Base-by-base conservation (phyloP, 805 yeast genomes). In the Zygosaccharomyces siamensis region DNA sequence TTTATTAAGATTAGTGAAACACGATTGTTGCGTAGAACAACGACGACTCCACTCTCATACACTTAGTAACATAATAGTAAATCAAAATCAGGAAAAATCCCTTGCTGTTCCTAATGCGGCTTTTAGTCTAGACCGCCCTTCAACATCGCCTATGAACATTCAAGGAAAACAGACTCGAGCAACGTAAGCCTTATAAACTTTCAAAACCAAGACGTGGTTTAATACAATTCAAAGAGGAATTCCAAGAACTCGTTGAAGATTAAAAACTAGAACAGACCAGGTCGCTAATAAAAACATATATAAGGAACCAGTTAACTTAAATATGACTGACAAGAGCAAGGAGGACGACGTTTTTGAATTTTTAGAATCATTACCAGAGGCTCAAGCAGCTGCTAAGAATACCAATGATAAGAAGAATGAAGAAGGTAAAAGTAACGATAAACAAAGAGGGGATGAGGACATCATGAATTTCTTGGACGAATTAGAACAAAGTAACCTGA, bases 301-400 rank as follows among this genome's bases (percentile, higher is more conserved):
- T n/a, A 47, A 23, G 18, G 23, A 10, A 35, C 7, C 21, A 26
- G 28, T 26, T 14, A 32, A 23, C 21, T 30, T 26, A 24, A 43
- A 8, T 8, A 61, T 59, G 63, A 45, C 56, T 26, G 58, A 52
- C 35, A 71, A 68, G 48, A 58, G 74, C 4, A 72, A 74, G 16
- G 84, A 82, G 50, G 86, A 84, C 54, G 92, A 86, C 58, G 92
- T 86, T 4, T 73, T 86, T 47, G 92, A 86, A 54, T 87, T 87
- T 61, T 74, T 86, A 56, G 89, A 85, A 60, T 84, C 90, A 0
- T 75, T 89, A 42, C 93, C 95, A 3, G 57, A 54, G 24, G 28
- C 46, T 21, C 37, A 45, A 18, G 47, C 30, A 18, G 45, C 28
- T 14, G 43, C 38, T 16, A 21, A 24, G n/a, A 26, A 12, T 27